These are phyloP conservation scores for Phialophora tarda DNA, from an alignment of 2,329 filamentous ascomycete genomes.

Conservation along the genomic window DNA sequence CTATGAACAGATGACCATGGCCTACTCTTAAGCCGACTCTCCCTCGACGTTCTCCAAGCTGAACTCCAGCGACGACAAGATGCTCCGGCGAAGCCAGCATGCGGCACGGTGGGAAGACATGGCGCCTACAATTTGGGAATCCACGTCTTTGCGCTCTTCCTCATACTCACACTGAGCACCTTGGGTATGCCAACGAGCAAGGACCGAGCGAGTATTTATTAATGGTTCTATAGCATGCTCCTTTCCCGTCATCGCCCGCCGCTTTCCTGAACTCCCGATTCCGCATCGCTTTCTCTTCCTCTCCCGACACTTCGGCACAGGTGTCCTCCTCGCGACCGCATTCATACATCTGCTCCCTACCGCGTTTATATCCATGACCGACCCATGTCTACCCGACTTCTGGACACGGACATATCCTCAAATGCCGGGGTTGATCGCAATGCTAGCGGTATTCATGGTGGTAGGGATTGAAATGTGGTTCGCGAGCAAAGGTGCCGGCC, in stretches of 20 bases:
- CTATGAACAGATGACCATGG: conserved; percentile 28
- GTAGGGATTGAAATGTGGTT: conserved; percentile 64
- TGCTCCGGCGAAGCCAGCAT: conserved; percentile 52
- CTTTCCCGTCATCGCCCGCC: conserved; percentile 69
- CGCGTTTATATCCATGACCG: conserved; percentile 69
- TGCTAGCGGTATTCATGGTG: conserved; percentile 53
- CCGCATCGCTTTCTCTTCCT: conserved; percentile 68
- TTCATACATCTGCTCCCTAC: conserved; percentile 78
- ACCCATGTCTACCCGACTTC: conserved; percentile 63
- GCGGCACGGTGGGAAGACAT: conserved; percentile 50
- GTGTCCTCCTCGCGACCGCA: conserved; percentile 83
- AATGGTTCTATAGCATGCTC: conserved; percentile 61
- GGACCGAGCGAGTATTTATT: conserved; percentile 9
- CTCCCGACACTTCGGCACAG: conserved; percentile 78
- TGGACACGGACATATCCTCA: conserved; percentile 55
- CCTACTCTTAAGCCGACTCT: conserved; percentile 24
- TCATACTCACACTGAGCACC: conserved; percentile 68
- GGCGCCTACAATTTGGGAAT: conserved; percentile 66
- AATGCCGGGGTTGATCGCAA: conserved; percentile 56
- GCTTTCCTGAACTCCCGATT: conserved; percentile 62
- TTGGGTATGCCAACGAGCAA: conserved; percentile 53
- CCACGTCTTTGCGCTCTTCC: conserved; percentile 70
- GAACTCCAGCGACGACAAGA: conserved; percentile 58
- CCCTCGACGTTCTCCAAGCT: conserved; percentile 50
- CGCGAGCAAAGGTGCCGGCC: conserved; percentile 69